These are phyloP conservation scores for Plectosphaerella sp. DNA, from an alignment of 2,329 filamentous ascomycete genomes.

Conservation along the genomic window DNA sequence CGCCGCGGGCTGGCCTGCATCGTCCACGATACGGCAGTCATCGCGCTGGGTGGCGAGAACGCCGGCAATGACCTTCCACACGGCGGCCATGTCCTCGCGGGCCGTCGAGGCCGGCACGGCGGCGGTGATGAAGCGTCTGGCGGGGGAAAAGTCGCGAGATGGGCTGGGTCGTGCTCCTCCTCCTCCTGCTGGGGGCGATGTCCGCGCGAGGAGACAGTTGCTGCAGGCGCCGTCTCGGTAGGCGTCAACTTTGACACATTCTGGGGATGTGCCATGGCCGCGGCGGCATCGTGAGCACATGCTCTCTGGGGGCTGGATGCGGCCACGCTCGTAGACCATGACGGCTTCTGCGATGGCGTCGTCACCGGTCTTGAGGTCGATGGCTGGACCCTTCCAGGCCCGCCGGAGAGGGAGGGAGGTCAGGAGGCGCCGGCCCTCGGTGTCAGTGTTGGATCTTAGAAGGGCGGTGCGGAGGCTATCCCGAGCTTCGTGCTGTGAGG, in stretches of 20 bases:
- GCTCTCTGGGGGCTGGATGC: constrained; percentile 9
- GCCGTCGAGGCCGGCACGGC: constrained; percentile 10
- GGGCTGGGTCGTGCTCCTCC: constrained; percentile 6
- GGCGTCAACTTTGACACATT: constrained; percentile 16
- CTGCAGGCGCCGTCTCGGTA: constrained; percentile 14
- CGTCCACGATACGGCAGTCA: constrained; percentile 70
- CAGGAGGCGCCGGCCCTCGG: not conserved
- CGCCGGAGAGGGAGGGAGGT: constrained; percentile 2
- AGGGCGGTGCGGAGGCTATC: not conserved
- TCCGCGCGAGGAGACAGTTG: constrained; percentile 18
- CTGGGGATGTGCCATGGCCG: constrained; percentile 16
- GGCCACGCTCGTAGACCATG: constrained; percentile 19
- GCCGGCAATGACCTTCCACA: constrained; percentile 20
- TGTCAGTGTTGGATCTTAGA: not conserved
- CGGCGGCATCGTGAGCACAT: constrained; percentile 16
- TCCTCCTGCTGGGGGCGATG: constrained; percentile 7
- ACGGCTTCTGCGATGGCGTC: constrained; percentile 11
- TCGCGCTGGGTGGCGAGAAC: constrained; percentile 99
- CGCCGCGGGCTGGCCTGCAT: constrained; percentile 14
- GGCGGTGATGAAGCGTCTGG: constrained; percentile 10
- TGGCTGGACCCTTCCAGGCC: constrained; percentile 1
- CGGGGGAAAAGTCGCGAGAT: constrained; percentile 9
- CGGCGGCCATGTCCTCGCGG: constrained; percentile 18
- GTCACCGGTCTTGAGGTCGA: not conserved
- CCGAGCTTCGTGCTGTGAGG: not conserved